A percentile compares a stretch with the other conserved stretches of the same genome.
These are phyloP conservation scores for Fusarium equiseti DNA, from an alignment of 2,329 filamentous ascomycete genomes.

Conservation along the genomic window DNA sequence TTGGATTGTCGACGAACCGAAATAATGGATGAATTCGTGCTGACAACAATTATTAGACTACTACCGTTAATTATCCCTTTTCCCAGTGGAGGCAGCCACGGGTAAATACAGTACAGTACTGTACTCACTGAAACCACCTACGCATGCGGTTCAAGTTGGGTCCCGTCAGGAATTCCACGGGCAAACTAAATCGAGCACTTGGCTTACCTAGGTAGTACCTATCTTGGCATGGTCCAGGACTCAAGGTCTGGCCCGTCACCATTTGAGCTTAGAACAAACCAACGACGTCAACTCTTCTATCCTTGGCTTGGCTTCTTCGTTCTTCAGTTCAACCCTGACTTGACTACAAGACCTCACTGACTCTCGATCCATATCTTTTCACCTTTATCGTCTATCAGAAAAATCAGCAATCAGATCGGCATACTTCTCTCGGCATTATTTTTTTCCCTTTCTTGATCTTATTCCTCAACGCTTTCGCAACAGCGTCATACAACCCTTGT, in stretches of 20 bases:
- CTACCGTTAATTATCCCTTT: conserved; percentile 11
- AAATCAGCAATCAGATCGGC: background rate
- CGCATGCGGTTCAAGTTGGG: conserved; percentile 25
- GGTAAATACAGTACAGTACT: conserved; percentile 12
- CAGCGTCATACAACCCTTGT: conserved; percentile 10
- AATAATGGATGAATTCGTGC: conserved; percentile 14
- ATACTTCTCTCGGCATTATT: background rate
- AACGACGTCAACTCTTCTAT: conserved; percentile 42
- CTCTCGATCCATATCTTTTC: conserved; percentile 1
- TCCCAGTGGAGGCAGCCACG: conserved; percentile 1
- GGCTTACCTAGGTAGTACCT: conserved; percentile 12
- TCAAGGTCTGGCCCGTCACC: conserved; percentile 22
- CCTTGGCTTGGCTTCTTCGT: conserved; percentile 35
- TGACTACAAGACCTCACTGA: conserved; percentile 22
- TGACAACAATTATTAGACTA: conserved; percentile 9
- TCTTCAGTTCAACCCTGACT: conserved; percentile 1
- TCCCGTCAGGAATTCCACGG: conserved; percentile 23
- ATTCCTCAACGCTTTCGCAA: background rate
- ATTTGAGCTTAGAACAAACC: conserved; percentile 37
- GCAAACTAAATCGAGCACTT: conserved; percentile 39
- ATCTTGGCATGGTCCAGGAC: conserved; percentile 26
- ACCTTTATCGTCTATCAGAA: conserved; percentile 1
- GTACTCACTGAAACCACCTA: conserved; percentile 16
- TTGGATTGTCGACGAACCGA: conserved; percentile 25
- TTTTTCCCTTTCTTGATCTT: background rate